These are phyloP conservation scores for Ulvella scutata DNA, from an alignment of 139 green algal genomes.

Conservation along the genomic window DNA sequence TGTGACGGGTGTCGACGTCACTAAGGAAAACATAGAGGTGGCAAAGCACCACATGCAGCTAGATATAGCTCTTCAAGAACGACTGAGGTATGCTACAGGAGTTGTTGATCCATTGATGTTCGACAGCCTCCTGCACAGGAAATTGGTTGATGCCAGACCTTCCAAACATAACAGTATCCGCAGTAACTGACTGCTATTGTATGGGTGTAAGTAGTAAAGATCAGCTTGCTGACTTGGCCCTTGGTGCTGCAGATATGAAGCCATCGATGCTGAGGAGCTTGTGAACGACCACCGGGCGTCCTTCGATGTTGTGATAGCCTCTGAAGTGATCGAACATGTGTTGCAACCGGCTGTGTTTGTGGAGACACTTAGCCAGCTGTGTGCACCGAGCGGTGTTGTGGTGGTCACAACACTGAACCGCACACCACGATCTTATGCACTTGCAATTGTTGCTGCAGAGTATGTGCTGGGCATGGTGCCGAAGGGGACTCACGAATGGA, in stretches of 20 bases:
- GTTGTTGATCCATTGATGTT: background rate
- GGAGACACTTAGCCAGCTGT: slow-evolving; percentile 5
- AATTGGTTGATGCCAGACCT: too few species aligned
- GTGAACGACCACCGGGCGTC: background rate
- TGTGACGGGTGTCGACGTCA: slow-evolving; percentile 42
- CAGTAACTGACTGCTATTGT: too few species aligned
- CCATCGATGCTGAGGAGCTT: slow-evolving; percentile 19
- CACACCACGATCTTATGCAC: slow-evolving; percentile 50
- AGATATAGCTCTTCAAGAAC: slow-evolving; percentile 11
- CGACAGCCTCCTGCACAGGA: background rate
- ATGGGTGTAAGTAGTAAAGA: too few species aligned
- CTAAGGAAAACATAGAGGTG: slow-evolving; percentile 11
- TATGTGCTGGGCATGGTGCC: slow-evolving; percentile 48
- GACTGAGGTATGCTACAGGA: slow-evolving; percentile 4
- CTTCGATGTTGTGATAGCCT: slow-evolving; percentile 43
- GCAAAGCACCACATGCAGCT: slow-evolving; percentile 16
- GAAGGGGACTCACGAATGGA: slow-evolving; percentile 69
- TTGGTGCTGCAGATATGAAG: slow-evolving; percentile 11
- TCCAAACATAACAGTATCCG: too few species aligned
- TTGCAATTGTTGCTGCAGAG: slow-evolving; percentile 77
- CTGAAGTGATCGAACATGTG: slow-evolving; percentile 62
- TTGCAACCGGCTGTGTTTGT: slow-evolving; percentile 24
- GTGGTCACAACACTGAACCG: slow-evolving; percentile 81
- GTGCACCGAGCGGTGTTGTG: slow-evolving; percentile 21
- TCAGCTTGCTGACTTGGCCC: too few species aligned